Evolutionary conservation across 768 basidiomycete genomes (phyloP).

Genomic region (Cubamyces sp.): DNA sequence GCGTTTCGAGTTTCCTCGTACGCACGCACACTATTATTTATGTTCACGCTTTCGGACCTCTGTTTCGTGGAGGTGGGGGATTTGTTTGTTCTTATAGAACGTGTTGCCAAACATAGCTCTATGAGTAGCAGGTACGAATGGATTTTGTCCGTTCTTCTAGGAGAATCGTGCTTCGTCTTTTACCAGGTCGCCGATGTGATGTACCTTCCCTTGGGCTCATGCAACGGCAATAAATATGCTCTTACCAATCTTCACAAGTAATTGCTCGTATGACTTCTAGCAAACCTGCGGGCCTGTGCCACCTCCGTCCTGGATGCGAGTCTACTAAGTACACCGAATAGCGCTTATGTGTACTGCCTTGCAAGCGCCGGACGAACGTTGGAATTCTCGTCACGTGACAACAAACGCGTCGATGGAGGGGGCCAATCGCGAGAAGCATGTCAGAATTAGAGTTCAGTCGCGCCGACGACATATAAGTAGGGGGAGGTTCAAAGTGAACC

Average conservation of each 20-base stretch:
- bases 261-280: too few relatives aligned
- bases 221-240: too few relatives aligned
- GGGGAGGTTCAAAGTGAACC: slow-evolving; percentile 14
- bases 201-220: too few relatives aligned
- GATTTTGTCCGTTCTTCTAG: not conserved
- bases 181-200: too few relatives aligned
- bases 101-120: slow-evolving; percentile 14
- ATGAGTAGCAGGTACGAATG: not conserved
- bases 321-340: too few relatives aligned
- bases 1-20: not conserved
- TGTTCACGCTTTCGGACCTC: slow-evolving; percentile 13
- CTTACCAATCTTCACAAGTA: too few relatives aligned
- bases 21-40: slow-evolving; percentile 13
- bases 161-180: not conserved
- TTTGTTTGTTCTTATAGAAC: slow-evolving; percentile 14
- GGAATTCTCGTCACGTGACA: slow-evolving; percentile 23
- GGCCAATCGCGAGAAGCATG: slow-evolving; percentile 26
- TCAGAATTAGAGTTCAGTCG: slow-evolving; percentile 29
- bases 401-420: slow-evolving; percentile 24
- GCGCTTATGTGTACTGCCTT: not conserved
- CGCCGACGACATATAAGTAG: slow-evolving; percentile 28
- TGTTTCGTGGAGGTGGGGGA: slow-evolving; percentile 7
- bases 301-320: too few relatives aligned
- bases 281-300: too few relatives aligned
- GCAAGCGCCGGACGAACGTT: not conserved